Evolutionary conservation across 129 eudicot species (phyloP), one percentile per base, ranked within the genome.

Genomic region (Calendula officinalis): DNA sequence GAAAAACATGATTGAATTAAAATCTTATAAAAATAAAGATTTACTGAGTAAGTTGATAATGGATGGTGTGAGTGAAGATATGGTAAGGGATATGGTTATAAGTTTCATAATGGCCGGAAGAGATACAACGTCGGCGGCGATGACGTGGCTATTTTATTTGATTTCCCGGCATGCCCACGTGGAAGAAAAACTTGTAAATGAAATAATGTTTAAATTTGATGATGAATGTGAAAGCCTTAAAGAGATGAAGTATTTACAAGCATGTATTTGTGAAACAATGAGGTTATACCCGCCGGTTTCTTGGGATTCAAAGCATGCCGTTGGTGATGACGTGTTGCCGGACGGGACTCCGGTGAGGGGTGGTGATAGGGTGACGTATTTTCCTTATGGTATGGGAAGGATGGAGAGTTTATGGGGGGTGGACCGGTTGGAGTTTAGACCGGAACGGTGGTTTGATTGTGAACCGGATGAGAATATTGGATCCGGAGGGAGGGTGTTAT

Each of bases 281-380:
- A 71, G 91, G 67, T 73, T 81, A 4, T 84, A 81, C 57, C 84
- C 91, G 7, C 91, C 87, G 74, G 84, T 84, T 74, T 73, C 74
- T 11, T 72, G 83, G 86, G 87, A 81, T 71, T 83, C 88, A 5
- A 79, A 83, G 72, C 88, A 83, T 35, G 88, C 88, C 17, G 65
- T 36, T 0, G 56, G 7, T 5, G 77, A 75, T 40, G 88, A 83
- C 50, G 32, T 72, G 37, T 72, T 83, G 67, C 82, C 88, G 30
- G 88, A 83, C 46, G 88, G 88, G n/a, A 83, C 82, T 17, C 54
- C 52, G 60, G 84, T 83, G 44, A 13, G 7, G 1, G 60, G 57
- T 16, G 88, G 88, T 8, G 55, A 83, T 54, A 66, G 88, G 52
- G 88, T 83, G 12, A 83, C 84, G n/a, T 83, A 83, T 41, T 75